Evolutionary conservation across 768 basidiomycete genomes (phyloP).

Genomic region (Termitomyces sp.): DNA sequence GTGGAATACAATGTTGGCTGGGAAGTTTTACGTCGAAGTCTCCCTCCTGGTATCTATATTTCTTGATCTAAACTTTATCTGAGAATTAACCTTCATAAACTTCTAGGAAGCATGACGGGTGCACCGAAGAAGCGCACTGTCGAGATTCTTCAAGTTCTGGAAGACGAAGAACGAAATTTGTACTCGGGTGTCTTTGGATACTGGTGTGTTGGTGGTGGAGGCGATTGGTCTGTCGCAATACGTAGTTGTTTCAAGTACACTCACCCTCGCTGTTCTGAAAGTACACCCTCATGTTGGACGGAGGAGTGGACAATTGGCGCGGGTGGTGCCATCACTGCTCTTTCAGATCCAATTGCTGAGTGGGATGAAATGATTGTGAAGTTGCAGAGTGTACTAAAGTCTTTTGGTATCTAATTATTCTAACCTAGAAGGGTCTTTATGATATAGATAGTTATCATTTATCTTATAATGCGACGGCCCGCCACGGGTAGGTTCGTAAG

Average conservation of each 20-base stretch:
- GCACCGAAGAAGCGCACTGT: slow-evolving; percentile 94
- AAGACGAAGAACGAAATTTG: slow-evolving; percentile 64
- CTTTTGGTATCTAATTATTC: slow-evolving; percentile 36
- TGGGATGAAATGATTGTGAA: slow-evolving; percentile 97
- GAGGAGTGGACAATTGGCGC: slow-evolving; percentile 82
- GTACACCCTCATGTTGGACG: slow-evolving; percentile 8
- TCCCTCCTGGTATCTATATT: slow-evolving; percentile 71
- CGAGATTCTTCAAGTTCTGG: slow-evolving; percentile 80
- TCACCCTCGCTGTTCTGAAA: background rate
- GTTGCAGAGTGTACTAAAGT: slow-evolving; percentile 67
- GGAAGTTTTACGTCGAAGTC: slow-evolving; percentile 70
- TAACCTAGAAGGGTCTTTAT: background rate
- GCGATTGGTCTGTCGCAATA: slow-evolving; percentile 93
- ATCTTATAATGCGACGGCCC: too few species aligned
- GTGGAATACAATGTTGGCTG: slow-evolving; percentile 58
- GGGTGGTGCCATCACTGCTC: slow-evolving; percentile 94
- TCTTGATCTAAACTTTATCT: background rate
- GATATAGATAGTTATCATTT: too few species aligned
- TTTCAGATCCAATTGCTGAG: slow-evolving; percentile 80
- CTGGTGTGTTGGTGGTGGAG: slow-evolving; percentile 82
- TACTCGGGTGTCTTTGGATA: slow-evolving; percentile 96
- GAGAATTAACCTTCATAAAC: background rate
- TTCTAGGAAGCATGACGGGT: slow-evolving; percentile 90
- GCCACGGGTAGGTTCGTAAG: too few species aligned
- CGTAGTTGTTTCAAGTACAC: slow-evolving; percentile 85